phyloP scores from a whole-genome alignment of 1,284 basidiomycete species.

The Tetrapyrgos nigripes region DNA sequence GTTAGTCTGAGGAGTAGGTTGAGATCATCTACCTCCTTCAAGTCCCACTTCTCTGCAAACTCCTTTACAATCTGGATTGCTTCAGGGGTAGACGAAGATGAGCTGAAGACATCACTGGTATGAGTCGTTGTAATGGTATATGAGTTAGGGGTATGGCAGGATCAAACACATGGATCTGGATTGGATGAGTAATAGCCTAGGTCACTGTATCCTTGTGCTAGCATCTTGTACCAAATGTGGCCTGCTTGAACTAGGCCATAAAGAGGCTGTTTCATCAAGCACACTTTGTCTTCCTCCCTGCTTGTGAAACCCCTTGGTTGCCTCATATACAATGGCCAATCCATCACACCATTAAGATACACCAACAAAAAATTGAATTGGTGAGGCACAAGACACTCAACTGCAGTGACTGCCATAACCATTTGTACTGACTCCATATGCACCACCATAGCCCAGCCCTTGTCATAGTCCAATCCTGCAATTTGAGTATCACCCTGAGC shows the following conservation, averaged over 20 bases:
- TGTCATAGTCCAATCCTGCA: not conserved
- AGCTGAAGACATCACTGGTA: conserved; percentile 16
- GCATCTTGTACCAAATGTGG: no score
- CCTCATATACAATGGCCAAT: not conserved
- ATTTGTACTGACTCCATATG: not conserved
- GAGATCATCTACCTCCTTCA: conserved; percentile 13
- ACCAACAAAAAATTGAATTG: not conserved
- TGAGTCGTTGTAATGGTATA: conserved; percentile 18
- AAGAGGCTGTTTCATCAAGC: no score
- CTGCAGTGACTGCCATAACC: not conserved
- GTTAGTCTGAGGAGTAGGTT: conserved; percentile 14
- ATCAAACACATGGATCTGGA: conserved; percentile 16
- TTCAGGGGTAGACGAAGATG: conserved; percentile 9
- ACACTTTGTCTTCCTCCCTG: no score
- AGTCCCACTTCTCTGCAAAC: conserved; percentile 15
- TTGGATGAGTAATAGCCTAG: conserved; percentile 12
- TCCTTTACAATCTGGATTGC: conserved; percentile 7
- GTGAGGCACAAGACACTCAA: not conserved
- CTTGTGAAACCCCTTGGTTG: no score
- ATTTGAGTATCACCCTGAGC: not conserved
- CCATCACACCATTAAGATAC: not conserved
- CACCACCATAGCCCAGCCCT: no score
- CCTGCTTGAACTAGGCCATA: no score
- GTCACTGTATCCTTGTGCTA: no score
- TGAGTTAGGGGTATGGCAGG: not conserved